Evolutionary conservation across 371 early-diverging fungal species (phyloP).

Genomic region (Syncephalastrum racemosum): DNA sequence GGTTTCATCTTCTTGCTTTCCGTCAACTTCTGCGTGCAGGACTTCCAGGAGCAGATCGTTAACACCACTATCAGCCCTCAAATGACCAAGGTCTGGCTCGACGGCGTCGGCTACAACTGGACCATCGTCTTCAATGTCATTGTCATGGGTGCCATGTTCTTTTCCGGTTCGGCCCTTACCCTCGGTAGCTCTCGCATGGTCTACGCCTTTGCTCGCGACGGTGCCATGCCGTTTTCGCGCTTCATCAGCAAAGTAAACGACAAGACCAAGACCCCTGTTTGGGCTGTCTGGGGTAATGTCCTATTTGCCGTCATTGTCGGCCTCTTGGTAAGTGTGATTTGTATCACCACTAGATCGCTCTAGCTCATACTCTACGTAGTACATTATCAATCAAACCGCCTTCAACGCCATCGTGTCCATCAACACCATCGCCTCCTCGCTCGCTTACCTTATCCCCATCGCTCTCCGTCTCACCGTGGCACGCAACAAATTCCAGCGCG

Average conservation of each 20-base stretch:
- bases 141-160: constrained; percentile 56
- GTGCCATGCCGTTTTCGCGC: constrained; percentile 57
- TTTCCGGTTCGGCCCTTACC: constrained; percentile 50
- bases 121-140: constrained; percentile 48
- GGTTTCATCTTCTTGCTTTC: constrained; percentile 60
- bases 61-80: constrained; percentile 36
- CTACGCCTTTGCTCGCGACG: constrained; percentile 76
- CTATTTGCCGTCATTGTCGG: constrained; percentile 41
- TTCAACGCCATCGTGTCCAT: constrained; percentile 69
- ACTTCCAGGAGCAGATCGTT: constrained; percentile 54
- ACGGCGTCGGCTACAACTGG: constrained; percentile 59
- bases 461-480: constrained; percentile 51
- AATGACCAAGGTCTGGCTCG: constrained; percentile 58
- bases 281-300: constrained; percentile 55
- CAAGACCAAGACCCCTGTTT: constrained; percentile 37
- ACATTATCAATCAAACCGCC: constrained; percentile 46
- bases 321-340: constrained; percentile 32
- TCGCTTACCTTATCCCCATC: constrained; percentile 72
- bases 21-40: constrained; percentile 58
- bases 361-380: constrained; percentile 48
- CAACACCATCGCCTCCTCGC: constrained; percentile 67
- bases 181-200: constrained; percentile 67
- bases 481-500: constrained; percentile 30
- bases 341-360: constrained; percentile 38
- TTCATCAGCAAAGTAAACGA: constrained; percentile 44